phyloP scores from a whole-genome alignment of 2,329 filamentous ascomycete species.

The Thermomyces lanuginosus region DNA sequence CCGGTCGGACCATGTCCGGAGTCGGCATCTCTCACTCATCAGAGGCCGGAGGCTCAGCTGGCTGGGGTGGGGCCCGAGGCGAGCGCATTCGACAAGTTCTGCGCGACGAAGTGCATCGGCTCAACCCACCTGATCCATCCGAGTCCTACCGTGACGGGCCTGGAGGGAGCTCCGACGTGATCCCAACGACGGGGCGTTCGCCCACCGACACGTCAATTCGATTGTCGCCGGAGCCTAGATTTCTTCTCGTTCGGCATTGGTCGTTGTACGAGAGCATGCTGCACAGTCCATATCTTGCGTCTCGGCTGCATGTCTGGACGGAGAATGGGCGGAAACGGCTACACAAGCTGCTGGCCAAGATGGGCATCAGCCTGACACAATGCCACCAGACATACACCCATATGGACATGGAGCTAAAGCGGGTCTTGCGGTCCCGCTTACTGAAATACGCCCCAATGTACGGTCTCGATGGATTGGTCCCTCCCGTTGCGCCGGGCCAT shows the following conservation, averaged over 20 bases:
- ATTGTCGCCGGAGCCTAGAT: constrained; percentile 81
- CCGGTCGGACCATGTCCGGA: constrained; percentile 69
- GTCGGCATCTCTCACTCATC: constrained; percentile 47
- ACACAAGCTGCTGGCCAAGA: constrained; percentile 90
- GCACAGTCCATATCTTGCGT: constrained; percentile 86
- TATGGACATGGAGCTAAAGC: constrained; percentile 96
- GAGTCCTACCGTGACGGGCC: constrained; percentile 44
- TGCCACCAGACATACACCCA: constrained; percentile 93
- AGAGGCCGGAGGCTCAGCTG: constrained; percentile 39
- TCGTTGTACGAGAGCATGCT: constrained; percentile 97
- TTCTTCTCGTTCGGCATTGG: constrained; percentile 88
- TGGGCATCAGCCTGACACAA: constrained; percentile 87
- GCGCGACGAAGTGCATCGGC: constrained; percentile 78
- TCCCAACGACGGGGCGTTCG: constrained; percentile 72
- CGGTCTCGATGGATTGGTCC: constrained; percentile 84
- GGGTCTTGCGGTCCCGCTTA: constrained; percentile 66
- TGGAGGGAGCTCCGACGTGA: constrained; percentile 59
- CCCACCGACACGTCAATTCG: constrained; percentile 86
- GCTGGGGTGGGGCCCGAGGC: constrained; percentile 69
- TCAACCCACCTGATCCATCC: constrained; percentile 60
- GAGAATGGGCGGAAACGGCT: constrained; percentile 75
- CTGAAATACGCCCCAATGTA: constrained; percentile 86
- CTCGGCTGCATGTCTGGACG: constrained; percentile 84
- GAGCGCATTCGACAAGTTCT: constrained; percentile 72
- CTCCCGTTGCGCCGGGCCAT: constrained; percentile 54